Percentiles rank a stretch among this genome's conserved stretches.
Conservation (phyloP, 2,329 filamentous ascomycete genomes). For the Didymellaceae sp. region DNA sequence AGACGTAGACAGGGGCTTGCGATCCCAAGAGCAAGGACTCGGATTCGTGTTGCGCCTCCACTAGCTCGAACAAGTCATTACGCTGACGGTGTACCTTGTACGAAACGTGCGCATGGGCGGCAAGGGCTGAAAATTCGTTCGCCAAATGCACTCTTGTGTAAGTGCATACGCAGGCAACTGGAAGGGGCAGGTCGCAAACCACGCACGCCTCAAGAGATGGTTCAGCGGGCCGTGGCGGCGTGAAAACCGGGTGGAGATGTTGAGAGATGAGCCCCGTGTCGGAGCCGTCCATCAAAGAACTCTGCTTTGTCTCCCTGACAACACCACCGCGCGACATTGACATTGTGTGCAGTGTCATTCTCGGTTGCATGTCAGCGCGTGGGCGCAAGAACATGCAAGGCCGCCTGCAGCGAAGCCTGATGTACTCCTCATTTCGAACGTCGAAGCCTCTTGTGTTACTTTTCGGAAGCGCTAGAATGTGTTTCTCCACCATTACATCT, state of each 20-base stretch:
- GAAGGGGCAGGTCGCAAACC: conserved; percentile 12
- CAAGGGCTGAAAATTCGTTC: conserved; percentile 6
- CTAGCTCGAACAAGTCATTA: conserved; percentile 8
- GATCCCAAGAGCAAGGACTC: conserved; percentile 18
- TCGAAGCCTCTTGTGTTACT: conserved; percentile 13
- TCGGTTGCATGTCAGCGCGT: conserved; percentile 4
- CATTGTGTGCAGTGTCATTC: too few species aligned
- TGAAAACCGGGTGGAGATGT: conserved; percentile 8
- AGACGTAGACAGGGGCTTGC: conserved; percentile 6
- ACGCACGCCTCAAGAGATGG: neutral
- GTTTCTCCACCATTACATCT: conserved; percentile 1
- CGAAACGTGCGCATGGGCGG: conserved; percentile 11
- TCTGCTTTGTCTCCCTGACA: conserved; percentile 1
- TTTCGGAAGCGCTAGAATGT: conserved; percentile 2
- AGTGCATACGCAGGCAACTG: conserved; percentile 3
- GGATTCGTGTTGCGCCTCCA: conserved; percentile 11
- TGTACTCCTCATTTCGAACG: conserved; percentile 12
- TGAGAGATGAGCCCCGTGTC: conserved; percentile 16
- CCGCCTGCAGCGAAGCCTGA: conserved; percentile 6
- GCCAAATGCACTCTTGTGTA: conserved; percentile 4
- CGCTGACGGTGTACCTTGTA: conserved; percentile 5
- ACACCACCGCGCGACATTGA: neutral
- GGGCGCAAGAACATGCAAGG: conserved; percentile 2
- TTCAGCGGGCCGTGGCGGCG: conserved; percentile 15
- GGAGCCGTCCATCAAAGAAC: neutral